These are phyloP conservation scores for Posidonia oceanica DNA, from an alignment of 116 monocot genomes.

Conservation along the genomic window DNA sequence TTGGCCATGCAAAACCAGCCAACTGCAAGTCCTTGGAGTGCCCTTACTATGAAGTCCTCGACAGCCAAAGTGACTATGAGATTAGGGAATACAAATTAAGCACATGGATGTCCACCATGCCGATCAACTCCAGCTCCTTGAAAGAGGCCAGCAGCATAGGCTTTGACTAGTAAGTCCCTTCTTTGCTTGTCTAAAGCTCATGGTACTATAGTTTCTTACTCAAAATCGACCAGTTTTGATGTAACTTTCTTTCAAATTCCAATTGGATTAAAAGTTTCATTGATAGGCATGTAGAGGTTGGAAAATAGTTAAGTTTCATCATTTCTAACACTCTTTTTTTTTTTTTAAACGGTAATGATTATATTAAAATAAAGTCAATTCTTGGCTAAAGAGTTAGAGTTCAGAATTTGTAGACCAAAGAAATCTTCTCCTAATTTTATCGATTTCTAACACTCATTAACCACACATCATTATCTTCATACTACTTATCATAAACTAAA, in stretches of 20 bases:
- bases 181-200: background rate
- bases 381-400: no score
- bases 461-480: no score
- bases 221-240: no score
- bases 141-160: background rate
- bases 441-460: no score
- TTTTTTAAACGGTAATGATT: no score
- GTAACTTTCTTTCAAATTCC: background rate
- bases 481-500: no score
- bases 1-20: conserved; percentile 1
- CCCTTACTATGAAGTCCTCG: conserved; percentile 13
- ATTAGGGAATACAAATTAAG: conserved; percentile 11
- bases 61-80: conserved; percentile 12
- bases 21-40: conserved; percentile 15
- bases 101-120: conserved; percentile 13
- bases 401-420: no score
- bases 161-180: conserved; percentile 13
- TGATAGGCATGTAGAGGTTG: background rate
- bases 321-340: no score
- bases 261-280: background rate
- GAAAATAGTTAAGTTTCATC: no score
- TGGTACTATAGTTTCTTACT: no score
- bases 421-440: no score
- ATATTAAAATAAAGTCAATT: no score
- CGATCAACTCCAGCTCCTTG: conserved; percentile 11